phyloP scores from a whole-genome alignment of 1,284 basidiomycete genomes.

The Trametes hirsuta region DNA sequence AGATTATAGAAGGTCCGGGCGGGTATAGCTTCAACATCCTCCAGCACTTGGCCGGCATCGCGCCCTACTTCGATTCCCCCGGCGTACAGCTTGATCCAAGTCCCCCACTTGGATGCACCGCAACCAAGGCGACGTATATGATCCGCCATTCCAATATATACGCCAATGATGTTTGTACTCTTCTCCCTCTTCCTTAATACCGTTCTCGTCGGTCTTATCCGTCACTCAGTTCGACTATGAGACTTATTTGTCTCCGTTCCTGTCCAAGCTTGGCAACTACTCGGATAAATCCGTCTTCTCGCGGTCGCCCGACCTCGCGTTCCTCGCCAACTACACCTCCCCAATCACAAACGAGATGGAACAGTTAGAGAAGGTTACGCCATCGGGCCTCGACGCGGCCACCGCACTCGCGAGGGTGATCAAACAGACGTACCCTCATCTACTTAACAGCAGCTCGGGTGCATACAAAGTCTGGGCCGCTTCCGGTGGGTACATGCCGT shows the following conservation, averaged over 20 bases:
- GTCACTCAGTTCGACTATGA: slow-evolving; percentile 26
- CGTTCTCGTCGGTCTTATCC: background rate
- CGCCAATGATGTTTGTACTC: slow-evolving; percentile 23
- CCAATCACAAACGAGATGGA: slow-evolving; percentile 27
- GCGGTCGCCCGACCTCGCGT: slow-evolving; percentile 16
- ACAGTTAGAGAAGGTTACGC: slow-evolving; percentile 28
- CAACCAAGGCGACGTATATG: slow-evolving; percentile 22
- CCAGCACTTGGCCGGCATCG: slow-evolving; percentile 19
- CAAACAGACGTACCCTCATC: slow-evolving; percentile 14
- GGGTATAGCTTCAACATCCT: slow-evolving; percentile 19
- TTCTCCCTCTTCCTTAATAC: background rate
- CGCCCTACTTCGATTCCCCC: slow-evolving; percentile 25
- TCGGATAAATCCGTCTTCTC: slow-evolving; percentile 14
- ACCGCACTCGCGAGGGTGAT: slow-evolving; percentile 25
- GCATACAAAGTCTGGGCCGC: slow-evolving; percentile 26
- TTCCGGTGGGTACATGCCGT: slow-evolving; percentile 4
- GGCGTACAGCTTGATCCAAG: slow-evolving; percentile 20
- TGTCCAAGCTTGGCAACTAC: slow-evolving; percentile 26
- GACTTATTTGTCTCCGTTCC: slow-evolving; percentile 25
- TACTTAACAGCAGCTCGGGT: slow-evolving; percentile 5
- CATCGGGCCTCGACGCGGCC: slow-evolving; percentile 22
- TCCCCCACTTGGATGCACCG: slow-evolving; percentile 19
- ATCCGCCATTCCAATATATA: slow-evolving; percentile 29
- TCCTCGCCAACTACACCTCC: slow-evolving; percentile 19
- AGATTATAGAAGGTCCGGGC: slow-evolving; percentile 13